Evolutionary conservation across 768 basidiomycete species (phyloP).

Genomic region (Xerocomus potaroensis): DNA sequence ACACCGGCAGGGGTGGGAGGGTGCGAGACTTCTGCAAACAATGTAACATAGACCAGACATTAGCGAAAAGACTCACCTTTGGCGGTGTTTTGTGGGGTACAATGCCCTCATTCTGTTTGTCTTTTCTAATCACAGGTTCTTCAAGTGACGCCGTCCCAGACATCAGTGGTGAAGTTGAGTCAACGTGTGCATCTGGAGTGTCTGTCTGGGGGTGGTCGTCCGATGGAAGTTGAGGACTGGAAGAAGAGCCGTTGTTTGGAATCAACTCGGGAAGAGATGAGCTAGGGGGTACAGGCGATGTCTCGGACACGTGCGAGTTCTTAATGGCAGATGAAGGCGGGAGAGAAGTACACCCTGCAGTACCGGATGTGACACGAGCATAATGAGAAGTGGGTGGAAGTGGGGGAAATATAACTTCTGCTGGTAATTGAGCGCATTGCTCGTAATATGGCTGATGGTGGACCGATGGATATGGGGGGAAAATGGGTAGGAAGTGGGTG

Average conservation of each 20-base stretch:
- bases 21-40: slow-evolving; percentile 32
- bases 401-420: slow-evolving; percentile 72
- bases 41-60: not conserved
- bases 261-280: slow-evolving; percentile 58
- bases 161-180: slow-evolving; percentile 16
- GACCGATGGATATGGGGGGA: slow-evolving; percentile 52
- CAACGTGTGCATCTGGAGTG: slow-evolving; percentile 11
- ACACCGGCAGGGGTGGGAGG: slow-evolving; percentile 42
- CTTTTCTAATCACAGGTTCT: slow-evolving; percentile 10
- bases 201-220: slow-evolving; percentile 23
- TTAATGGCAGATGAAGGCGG: slow-evolving; percentile 24
- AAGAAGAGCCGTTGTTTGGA: slow-evolving; percentile 61
- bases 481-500: slow-evolving; percentile 35
- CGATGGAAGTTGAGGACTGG: slow-evolving; percentile 50
- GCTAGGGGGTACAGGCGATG: slow-evolving; percentile 30
- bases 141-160: slow-evolving; percentile 5
- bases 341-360: slow-evolving; percentile 11
- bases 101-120: slow-evolving; percentile 16
- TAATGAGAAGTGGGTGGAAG: slow-evolving; percentile 51
- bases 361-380: slow-evolving; percentile 27
- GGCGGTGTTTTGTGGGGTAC: slow-evolving; percentile 25
- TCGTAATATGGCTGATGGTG: slow-evolving; percentile 77
- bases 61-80: slow-evolving; percentile 12
- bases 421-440: slow-evolving; percentile 49
- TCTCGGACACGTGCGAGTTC: slow-evolving; percentile 21